Base-by-base conservation (phyloP, 2,329 filamentous ascomycete species). In the Diaporthe sp. region DNA sequence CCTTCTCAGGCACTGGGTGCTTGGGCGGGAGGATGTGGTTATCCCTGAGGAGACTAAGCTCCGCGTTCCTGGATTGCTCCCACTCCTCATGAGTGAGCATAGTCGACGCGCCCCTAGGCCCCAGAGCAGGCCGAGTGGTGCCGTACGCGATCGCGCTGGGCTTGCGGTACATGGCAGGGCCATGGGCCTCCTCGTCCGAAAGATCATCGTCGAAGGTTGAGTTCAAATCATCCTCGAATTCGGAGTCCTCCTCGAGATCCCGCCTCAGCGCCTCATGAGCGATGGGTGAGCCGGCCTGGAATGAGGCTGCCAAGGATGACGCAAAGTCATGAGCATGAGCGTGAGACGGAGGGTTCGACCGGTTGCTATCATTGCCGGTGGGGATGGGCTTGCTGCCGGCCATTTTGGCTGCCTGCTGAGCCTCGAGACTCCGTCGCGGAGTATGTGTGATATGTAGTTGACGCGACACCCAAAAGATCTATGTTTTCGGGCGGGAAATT, bases 101-200 rank as follows among this genome's bases (percentile, higher is more conserved):
- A 4, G 87, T 89, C 87, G 25, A 87, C 85, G 20, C 85, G 76
- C 13, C 82, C 65, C 88, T 87, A 6, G 91, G 91, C 37, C 94
- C 89, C 75, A 97, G 88, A 6, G 93, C 90, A 4, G 93, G 92
- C 72, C 95, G 89, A 1, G 92, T 89, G 34, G 93, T 92, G 17
- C 93, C 94, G 76, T 91, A 94, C 42, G 93, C 92, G 58, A 97
- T 92, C 81, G 93, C 94, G 79, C 92, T 94, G 1, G 95, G 94
- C 61, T 95, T 90, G 73, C 94, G 91, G 85, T 97, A 98, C 79
- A 88, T 88, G 81, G 84, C 86, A 73, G 86, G 88, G 7, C 83
- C 82, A 6, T 83, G 83, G 17, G 83, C 82, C 37, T 81, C 81
- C 68, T 86, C 82, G 71, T 72, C 77, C 22, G 82, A 78, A 22